Conservation (phyloP, 352 stramenopile species). For the Globisporangium okanoganense region DNA sequence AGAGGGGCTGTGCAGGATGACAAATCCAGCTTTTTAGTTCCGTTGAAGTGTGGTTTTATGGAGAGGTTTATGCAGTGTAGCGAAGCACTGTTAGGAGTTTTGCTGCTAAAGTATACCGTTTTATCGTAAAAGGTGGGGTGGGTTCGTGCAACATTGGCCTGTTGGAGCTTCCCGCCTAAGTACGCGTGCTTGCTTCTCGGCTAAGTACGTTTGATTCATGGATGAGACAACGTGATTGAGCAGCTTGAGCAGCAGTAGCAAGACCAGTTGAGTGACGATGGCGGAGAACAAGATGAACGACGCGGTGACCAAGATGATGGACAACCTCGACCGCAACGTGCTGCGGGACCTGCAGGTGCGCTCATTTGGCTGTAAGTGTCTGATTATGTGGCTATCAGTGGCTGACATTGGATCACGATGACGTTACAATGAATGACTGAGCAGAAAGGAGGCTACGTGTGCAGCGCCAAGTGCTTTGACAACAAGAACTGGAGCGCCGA, state of each 20-base stretch:
- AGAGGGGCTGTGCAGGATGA: neutral
- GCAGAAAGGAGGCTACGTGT: slow-evolving; percentile 80
- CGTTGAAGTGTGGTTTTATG: neutral
- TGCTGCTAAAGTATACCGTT: neutral
- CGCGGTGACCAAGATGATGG: slow-evolving; percentile 82
- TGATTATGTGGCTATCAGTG: neutral
- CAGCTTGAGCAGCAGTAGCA: neutral
- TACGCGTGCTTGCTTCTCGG: no score
- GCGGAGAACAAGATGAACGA: slow-evolving; percentile 79
- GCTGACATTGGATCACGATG: no score
- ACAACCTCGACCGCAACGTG: slow-evolving; percentile 71
- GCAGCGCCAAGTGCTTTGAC: slow-evolving; percentile 86
- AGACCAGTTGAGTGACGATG: slow-evolving; percentile 56
- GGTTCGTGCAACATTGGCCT: neutral
- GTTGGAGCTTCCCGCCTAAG: no score
- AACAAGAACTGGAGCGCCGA: slow-evolving; percentile 77
- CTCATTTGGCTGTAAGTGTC: neutral
- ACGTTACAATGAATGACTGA: neutral
- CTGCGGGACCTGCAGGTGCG: slow-evolving; percentile 70
- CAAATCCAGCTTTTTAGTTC: neutral
- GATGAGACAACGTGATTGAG: slow-evolving; percentile 5
- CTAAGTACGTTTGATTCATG: slow-evolving; percentile 9
- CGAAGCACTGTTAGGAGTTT: neutral
- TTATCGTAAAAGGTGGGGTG: neutral
- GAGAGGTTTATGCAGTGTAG: neutral